These are phyloP conservation scores for Trichoderma oligosporum DNA, from an alignment of 2,329 filamentous ascomycete genomes.

Conservation along the genomic window DNA sequence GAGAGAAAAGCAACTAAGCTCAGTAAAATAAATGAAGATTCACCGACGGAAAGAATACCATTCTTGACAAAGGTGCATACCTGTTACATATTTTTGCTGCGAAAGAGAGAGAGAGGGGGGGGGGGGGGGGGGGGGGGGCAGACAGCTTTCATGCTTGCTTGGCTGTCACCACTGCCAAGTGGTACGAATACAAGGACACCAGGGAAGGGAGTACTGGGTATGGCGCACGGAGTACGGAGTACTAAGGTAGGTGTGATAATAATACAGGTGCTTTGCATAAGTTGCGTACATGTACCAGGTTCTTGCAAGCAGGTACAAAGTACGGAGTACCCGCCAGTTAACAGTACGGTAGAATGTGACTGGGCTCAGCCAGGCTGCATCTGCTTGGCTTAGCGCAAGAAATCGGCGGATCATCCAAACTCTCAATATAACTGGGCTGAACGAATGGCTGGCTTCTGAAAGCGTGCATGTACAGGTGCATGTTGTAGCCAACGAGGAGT, in stretches of 20 bases:
- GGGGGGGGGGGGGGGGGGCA: no score
- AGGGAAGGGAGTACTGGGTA: no score
- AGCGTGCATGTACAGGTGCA: no score
- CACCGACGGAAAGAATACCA: neutral
- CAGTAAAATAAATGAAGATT: neutral
- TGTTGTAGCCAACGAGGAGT: neutral
- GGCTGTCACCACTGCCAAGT: neutral
- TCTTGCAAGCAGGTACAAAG: neutral
- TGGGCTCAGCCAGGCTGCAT: conserved; percentile 4
- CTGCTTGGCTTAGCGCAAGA: conserved; percentile 2
- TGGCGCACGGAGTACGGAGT: no score
- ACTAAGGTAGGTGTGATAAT: no score
- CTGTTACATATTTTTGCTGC: no score
- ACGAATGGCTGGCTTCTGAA: no score
- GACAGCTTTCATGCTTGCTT: neutral
- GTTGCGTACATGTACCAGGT: no score
- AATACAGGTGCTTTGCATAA: no score
- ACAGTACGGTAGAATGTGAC: neutral
- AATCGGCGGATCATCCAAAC: neutral
- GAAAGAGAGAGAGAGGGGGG: no score
- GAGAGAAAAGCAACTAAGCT: neutral
- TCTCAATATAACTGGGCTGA: neutral
- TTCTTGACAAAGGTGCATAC: neutral
- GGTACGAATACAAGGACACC: neutral
- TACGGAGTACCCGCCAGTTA: neutral